Evolutionary conservation across 495 filamentous ascomycete genomes (phyloP), one percentile per base, ranked within the genome.

Genomic region (Endocarpon pusillum): DNA sequence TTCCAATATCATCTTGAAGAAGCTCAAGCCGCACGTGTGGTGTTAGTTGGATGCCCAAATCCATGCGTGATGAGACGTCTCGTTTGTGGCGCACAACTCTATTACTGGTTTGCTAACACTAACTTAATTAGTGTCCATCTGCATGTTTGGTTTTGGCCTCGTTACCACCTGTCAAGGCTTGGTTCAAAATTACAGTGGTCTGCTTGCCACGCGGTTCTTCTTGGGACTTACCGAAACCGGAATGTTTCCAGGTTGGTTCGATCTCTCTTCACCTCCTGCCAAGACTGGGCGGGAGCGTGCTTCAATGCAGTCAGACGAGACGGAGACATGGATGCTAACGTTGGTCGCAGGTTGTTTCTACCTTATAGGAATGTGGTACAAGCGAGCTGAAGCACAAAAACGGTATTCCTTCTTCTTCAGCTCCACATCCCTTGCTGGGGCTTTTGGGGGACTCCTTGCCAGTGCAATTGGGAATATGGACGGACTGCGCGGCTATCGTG

Each of bases 351-450:
- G 77, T n/a, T 82, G 64, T 35, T 75, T 87, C 51, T 89, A 87
- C 51, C 58, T 91, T 1, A 63, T 83, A 44, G 68, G 73, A 22
- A 84, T 82, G 76, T 92, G 85, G 83, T 97, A 97, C 44, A 75
- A 75, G 38, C 73, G 85, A 19, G 59, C 58, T 16, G 87, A 94
- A 58, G 81, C 85, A 2, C 85, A 93, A 55, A 80, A 78, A 48
- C 71, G 87, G 15, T 94, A 81, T 53, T 77, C 70, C 25, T 79
- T 94, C 60, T 94, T 94, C 62, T 96, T 91, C 64, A 64, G 64
- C 41, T 78, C 72, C 3, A 87, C 85, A 1, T 78, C 76, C 2
- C 53, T 93, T 18, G 83, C 84, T 4, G 83, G 83, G 16, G 84
- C 84, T 3, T 93, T 93, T 42, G 84, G 84, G 24, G 83, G 84